Evolutionary conservation across 495 filamentous ascomycete species (phyloP).

Genomic region (Penicillium egyptiacum): DNA sequence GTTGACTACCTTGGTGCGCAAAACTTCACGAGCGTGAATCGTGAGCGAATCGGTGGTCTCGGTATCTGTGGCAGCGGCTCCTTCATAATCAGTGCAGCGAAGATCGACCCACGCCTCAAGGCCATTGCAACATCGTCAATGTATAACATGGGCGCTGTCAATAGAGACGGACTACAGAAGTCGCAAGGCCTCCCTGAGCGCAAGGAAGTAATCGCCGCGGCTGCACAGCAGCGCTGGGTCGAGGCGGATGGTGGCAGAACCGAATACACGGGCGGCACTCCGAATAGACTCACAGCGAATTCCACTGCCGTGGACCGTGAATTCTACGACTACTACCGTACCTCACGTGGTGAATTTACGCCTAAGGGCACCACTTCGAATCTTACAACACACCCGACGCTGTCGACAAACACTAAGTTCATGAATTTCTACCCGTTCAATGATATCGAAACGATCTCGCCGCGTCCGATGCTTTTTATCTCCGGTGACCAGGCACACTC

Average conservation of each 20-base stretch:
- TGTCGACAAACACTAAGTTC: constrained; percentile 24
- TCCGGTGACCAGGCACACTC: constrained; percentile 31
- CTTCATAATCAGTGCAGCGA: constrained; percentile 38
- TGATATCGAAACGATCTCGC: constrained; percentile 29
- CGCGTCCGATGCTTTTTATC: constrained; percentile 31
- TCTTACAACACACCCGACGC: constrained; percentile 24
- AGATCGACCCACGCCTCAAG: constrained; percentile 41
- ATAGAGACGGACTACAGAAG: constrained; percentile 19
- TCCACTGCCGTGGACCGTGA: constrained; percentile 18
- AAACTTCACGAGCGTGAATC: constrained; percentile 29
- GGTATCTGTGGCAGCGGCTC: constrained; percentile 44
- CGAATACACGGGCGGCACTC: constrained; percentile 21
- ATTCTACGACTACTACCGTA: constrained; percentile 33
- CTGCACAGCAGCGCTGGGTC: constrained; percentile 27
- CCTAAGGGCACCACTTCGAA: constrained; percentile 16
- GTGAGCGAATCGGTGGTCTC: constrained; percentile 38
- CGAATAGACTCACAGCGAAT: constrained; percentile 18
- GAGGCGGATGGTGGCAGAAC: constrained; percentile 21
- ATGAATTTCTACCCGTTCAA: constrained; percentile 33
- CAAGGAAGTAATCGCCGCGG: constrained; percentile 18
- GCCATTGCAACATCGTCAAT: constrained; percentile 39
- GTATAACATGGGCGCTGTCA: constrained; percentile 32
- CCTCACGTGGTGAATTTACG: constrained; percentile 24
- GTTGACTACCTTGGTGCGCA: constrained; percentile 39
- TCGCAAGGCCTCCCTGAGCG: constrained; percentile 18